A percentile compares a stretch with the other conserved stretches of the same genome.
Evolutionary conservation across 306 rosid genomes (phyloP).

Genomic region (Rosa multiflora): DNA sequence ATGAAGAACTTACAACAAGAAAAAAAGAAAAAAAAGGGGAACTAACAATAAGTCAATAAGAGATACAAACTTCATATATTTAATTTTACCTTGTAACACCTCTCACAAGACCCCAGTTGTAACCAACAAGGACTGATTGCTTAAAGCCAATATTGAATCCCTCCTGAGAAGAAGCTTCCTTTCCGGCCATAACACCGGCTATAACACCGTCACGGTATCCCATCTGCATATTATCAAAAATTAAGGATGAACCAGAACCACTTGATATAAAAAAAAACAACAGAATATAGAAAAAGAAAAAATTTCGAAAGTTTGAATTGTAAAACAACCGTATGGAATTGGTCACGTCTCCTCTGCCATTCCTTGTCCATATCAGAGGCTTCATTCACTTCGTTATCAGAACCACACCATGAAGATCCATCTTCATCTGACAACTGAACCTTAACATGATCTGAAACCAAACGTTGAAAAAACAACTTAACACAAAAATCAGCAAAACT

Average conservation of each 20-base stretch:
- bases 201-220: constrained; percentile 87
- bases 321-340: constrained; percentile 62
- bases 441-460: constrained; percentile 44
- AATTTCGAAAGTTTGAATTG: not conserved
- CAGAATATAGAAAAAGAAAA: constrained; percentile 11
- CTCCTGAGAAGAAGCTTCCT: constrained; percentile 84
- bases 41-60: not conserved
- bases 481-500: constrained; percentile 7
- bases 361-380: constrained; percentile 61
- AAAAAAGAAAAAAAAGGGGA: too few species aligned
- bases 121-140: constrained; percentile 59
- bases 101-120: constrained; percentile 75
- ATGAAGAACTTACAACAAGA: not conserved
- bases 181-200: constrained; percentile 71
- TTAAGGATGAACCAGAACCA: not conserved
- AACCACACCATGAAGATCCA: constrained; percentile 43
- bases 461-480: not conserved
- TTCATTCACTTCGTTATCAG: constrained; percentile 46
- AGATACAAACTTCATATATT: not conserved
- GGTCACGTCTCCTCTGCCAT: constrained; percentile 68
- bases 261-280: constrained; percentile 2
- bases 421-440: constrained; percentile 39
- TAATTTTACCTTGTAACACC: constrained; percentile 70
- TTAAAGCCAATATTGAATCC: constrained; percentile 83
- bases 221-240: constrained; percentile 35